A percentile compares a stretch with the other conserved stretches of the same genome.
Conservation (phyloP, 2,329 filamentous ascomycete genomes). For the Pseudogymnoascus sp. region DNA sequence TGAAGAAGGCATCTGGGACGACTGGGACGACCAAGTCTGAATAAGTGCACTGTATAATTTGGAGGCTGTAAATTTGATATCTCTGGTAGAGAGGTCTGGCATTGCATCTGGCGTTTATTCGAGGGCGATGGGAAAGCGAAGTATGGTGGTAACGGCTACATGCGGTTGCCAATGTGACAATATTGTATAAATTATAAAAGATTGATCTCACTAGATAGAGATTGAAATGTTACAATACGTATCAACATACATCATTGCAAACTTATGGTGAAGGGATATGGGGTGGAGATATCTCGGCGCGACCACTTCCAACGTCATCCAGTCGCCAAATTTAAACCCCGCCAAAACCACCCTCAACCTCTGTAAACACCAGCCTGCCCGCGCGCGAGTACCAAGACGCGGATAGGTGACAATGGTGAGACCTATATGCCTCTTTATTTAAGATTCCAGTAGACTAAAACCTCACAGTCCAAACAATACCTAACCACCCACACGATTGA, state of each 20-base stretch:
- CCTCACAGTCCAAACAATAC: conserved; percentile 89
- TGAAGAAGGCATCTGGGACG: conserved; percentile 9
- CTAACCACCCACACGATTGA: conserved; percentile 86
- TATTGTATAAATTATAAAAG: conserved; percentile 1
- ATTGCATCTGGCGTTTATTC: conserved; percentile 10
- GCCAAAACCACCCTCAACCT: conserved; percentile 1
- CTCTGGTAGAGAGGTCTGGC: conserved; percentile 4
- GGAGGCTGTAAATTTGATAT: conserved; percentile 6
- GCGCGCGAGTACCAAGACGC: conserved; percentile 2
- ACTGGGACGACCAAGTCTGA: conserved; percentile 7
- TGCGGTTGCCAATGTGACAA: conserved; percentile 2
- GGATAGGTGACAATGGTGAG: conserved; percentile 25
- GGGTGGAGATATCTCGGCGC: conserved; percentile 1
- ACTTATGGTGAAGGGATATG: not conserved
- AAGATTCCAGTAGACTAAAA: conserved; percentile 14
- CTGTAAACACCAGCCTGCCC: conserved; percentile 4
- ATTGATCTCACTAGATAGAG: conserved; percentile 5
- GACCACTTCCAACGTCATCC: not conserved
- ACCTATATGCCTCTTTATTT: conserved; percentile 9
- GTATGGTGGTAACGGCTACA: not conserved
- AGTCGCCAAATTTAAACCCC: conserved; percentile 9
- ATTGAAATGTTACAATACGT: conserved; percentile 5
- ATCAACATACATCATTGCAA: not conserved
- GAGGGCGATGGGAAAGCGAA: conserved; percentile 8
- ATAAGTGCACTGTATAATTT: conserved; percentile 6